A percentile compares a stretch with the other conserved stretches of the same genome.
Evolutionary conservation across 805 yeast genomes (phyloP).

Genomic region (Saccharomycopsis oosterbeekiorum): DNA sequence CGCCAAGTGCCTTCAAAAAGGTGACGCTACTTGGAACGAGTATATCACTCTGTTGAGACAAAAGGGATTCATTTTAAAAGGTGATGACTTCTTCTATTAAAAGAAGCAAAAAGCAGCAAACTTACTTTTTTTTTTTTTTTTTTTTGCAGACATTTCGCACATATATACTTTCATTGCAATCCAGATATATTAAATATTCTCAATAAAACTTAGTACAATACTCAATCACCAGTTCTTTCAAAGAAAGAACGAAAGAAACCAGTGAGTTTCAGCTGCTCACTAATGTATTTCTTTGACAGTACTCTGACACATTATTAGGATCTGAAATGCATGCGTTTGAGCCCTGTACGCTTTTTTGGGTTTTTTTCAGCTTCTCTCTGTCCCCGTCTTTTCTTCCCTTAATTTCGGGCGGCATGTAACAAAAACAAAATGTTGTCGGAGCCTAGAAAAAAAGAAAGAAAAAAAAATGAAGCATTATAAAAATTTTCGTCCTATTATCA

Average conservation of each 20-base stretch:
- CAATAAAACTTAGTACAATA: no score
- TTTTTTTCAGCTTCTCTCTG: neutral
- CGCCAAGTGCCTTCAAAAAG: slow-evolving; percentile 35
- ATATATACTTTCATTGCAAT: no score
- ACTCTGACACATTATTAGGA: neutral
- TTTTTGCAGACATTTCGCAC: neutral
- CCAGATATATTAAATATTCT: no score
- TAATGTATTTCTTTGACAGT: no score
- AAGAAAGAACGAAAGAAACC: no score
- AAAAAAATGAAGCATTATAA: neutral
- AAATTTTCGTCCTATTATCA: neutral
- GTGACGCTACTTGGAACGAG: slow-evolving; percentile 41
- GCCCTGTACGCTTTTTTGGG: neutral
- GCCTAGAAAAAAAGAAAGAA: neutral
- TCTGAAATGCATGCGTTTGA: neutral
- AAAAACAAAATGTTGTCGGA: neutral
- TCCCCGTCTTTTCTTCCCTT: neutral
- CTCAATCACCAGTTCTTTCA: no score
- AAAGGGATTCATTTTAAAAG: slow-evolving; percentile 9
- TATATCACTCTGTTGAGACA: slow-evolving; percentile 27
- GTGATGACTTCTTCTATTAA: slow-evolving; percentile 8
- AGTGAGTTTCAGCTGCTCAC: no score
- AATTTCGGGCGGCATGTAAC: neutral
- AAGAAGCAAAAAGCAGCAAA: neutral
- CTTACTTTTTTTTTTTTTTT: neutral